A percentile compares a stretch with the other conserved stretches of the same genome.
Conservation (phyloP, 805 yeast genomes). For the Nakazawaea ishiwadae region DNA sequence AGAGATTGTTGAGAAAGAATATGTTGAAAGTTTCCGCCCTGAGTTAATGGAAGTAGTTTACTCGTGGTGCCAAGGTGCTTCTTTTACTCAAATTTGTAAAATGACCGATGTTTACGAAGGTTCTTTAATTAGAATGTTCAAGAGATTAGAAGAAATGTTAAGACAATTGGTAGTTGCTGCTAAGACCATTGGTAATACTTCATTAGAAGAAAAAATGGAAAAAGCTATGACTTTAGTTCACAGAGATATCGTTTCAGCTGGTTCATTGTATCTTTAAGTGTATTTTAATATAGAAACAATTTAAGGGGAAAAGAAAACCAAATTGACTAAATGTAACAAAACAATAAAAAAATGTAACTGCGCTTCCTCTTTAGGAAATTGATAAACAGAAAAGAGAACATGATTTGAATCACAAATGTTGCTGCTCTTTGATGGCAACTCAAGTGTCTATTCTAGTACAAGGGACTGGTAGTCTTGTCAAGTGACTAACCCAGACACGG, state of each 20-base stretch:
- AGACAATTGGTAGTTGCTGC: conserved; percentile 91
- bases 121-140: conserved; percentile 88
- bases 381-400: neutral
- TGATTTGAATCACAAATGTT: too few relatives aligned
- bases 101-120: conserved; percentile 99
- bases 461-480: too few relatives aligned
- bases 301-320: too few relatives aligned
- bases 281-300: neutral
- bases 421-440: too few relatives aligned
- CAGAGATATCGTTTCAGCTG: conserved; percentile 95
- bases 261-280: conserved; percentile 69
- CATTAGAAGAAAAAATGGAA: conserved; percentile 84
- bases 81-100: conserved; percentile 94
- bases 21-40: conserved; percentile 85
- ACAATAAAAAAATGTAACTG: neutral
- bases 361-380: neutral
- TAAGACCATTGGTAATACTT: conserved; percentile 87
- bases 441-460: too few relatives aligned
- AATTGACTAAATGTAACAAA: neutral
- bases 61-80: conserved; percentile 95
- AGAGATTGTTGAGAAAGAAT: conserved; percentile 87
- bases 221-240: conserved; percentile 80
- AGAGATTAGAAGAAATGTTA: conserved; percentile 88
- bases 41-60: conserved; percentile 96
- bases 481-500: too few relatives aligned